Evolutionary conservation across 495 filamentous ascomycete species (phyloP).

Genomic region (Neurospora sp.): DNA sequence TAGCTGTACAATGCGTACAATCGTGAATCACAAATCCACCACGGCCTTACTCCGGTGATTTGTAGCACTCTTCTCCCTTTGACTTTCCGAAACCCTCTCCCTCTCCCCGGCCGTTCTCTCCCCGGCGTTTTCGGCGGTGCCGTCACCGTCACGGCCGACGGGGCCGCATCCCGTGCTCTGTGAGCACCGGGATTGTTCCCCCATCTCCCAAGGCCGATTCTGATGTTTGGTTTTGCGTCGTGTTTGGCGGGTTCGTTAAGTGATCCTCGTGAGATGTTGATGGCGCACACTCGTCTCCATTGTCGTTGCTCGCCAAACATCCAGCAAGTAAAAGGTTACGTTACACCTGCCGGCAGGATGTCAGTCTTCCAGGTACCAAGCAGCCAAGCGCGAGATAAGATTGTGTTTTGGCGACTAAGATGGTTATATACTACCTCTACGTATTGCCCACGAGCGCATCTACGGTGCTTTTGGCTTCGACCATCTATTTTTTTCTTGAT

Average conservation of each 20-base stretch:
- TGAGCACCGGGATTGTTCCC: neutral
- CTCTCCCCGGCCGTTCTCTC: neutral
- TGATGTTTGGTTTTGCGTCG: neutral
- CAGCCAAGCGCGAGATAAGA: neutral
- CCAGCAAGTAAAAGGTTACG: neutral
- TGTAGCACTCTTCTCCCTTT: conserved; percentile 3
- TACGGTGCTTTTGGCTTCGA: neutral
- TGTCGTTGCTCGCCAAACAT: neutral
- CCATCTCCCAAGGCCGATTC: neutral
- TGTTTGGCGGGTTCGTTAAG: neutral
- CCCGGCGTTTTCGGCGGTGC: neutral
- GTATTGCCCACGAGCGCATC: neutral
- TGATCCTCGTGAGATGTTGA: neutral
- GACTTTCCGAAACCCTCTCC: neutral
- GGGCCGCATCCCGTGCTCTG: neutral
- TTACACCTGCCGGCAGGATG: neutral
- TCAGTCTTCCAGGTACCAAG: neutral
- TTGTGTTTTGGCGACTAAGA: neutral
- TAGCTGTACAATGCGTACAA: neutral
- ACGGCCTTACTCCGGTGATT: conserved; percentile 29
- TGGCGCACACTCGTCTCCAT: neutral
- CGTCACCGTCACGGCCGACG: neutral
- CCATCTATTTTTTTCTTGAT: neutral
- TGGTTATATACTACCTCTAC: neutral
- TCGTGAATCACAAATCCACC: neutral